Conservation (phyloP, 2,329 filamentous ascomycete genomes). For the Dichotomopilus funicola region DNA sequence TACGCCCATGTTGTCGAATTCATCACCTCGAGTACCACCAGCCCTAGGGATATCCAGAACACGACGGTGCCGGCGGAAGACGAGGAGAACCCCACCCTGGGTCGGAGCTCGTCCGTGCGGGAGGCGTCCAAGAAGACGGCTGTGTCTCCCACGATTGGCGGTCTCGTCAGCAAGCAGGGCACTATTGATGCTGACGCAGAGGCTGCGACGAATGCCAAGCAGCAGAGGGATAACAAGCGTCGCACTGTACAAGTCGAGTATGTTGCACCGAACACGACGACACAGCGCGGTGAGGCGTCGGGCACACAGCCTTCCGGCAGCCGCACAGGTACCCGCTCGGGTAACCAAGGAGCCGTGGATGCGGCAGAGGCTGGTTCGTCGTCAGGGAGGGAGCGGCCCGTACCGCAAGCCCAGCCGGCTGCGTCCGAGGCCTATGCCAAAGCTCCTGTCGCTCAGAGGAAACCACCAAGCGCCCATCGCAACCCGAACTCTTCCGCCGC, state of each 20-base stretch:
- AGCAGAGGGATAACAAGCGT: conserved; percentile 81
- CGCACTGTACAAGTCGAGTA: conserved; percentile 97
- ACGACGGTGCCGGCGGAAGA: conserved; percentile 60
- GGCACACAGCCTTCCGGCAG: conserved; percentile 27
- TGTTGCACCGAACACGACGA: conserved; percentile 83
- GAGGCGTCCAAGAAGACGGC: conserved; percentile 68
- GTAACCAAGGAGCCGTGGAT: conserved; percentile 47
- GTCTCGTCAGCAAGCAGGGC: conserved; percentile 65
- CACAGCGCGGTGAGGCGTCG: conserved; percentile 57
- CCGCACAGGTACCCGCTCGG: conserved; percentile 47
- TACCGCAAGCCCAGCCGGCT: conserved; percentile 51
- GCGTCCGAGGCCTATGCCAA: conserved; percentile 38
- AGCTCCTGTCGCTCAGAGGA: conserved; percentile 31
- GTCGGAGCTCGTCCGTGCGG: conserved; percentile 86
- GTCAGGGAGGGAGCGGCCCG: conserved; percentile 48
- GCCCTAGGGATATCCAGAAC: conserved; percentile 76
- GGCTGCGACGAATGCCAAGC: conserved; percentile 44
- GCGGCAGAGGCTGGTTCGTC: conserved; percentile 25
- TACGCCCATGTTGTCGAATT: conserved; percentile 95
- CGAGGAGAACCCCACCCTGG: conserved; percentile 55
- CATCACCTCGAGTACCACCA: conserved; percentile 92
- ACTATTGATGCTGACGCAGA: conserved; percentile 64
- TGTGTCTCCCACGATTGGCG: conserved; percentile 46
- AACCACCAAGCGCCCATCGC: conserved; percentile 44
- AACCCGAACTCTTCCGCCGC: conserved; percentile 36